phyloP scores from a whole-genome alignment of 106 monocot genomes.

The Narthecium ossifragum region DNA sequence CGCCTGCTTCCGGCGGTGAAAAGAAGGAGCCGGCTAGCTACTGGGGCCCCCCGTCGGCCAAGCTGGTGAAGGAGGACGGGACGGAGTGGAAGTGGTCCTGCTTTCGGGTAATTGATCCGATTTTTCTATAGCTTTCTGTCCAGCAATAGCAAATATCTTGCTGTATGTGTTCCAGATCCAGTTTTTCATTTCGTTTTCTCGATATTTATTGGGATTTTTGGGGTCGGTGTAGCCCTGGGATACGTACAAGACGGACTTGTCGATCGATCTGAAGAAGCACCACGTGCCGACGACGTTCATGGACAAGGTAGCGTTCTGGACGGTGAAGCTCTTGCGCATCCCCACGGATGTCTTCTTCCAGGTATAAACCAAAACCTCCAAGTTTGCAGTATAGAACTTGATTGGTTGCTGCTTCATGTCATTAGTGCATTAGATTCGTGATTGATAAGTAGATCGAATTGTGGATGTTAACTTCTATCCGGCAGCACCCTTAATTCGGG shows the following conservation, averaged over 20 bases:
- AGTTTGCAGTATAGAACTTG: neutral
- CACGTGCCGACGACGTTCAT: slow-evolving; percentile 44
- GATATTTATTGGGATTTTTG: neutral
- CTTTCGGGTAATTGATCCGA: slow-evolving; percentile 34
- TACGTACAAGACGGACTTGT: slow-evolving; percentile 33
- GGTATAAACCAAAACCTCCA: slow-evolving; percentile 14
- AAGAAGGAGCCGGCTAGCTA: slow-evolving; percentile 42
- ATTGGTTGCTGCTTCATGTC: too few relatives aligned
- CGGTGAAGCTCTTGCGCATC: slow-evolving; percentile 47
- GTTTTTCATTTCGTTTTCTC: neutral
- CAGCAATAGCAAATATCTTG: neutral
- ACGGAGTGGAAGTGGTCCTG: slow-evolving; percentile 77
- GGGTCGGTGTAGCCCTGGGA: slow-evolving; percentile 38
- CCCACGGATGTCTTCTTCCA: slow-evolving; percentile 72
- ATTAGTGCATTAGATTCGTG: too few relatives aligned
- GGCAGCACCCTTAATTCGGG: slow-evolving; percentile 11
- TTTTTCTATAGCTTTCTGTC: neutral
- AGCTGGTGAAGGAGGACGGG: slow-evolving; percentile 57
- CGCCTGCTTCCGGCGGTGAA: neutral
- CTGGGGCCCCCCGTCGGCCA: slow-evolving; percentile 55
- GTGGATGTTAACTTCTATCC: neutral
- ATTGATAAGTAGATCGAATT: neutral
- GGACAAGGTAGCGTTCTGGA: slow-evolving; percentile 54
- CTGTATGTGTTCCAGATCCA: neutral
- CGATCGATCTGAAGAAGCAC: slow-evolving; percentile 53